phyloP scores from a whole-genome alignment of 441 rosid species.

The Bruguiera hainesii region DNA sequence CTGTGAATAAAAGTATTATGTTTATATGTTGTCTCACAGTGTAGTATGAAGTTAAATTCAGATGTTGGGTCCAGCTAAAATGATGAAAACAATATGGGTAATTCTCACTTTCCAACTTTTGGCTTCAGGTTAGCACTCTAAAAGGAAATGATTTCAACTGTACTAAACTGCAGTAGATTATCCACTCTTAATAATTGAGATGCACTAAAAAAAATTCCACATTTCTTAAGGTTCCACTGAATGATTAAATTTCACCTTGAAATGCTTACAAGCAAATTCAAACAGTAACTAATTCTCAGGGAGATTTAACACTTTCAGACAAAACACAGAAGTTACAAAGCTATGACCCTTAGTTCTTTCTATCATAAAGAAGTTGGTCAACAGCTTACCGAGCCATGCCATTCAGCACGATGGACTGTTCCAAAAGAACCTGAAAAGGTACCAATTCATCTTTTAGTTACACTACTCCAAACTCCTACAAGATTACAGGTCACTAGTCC shows the following conservation, averaged over 20 bases:
- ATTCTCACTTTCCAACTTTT: too few species aligned
- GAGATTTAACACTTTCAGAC: too few species aligned
- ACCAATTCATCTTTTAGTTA: constrained; percentile 23
- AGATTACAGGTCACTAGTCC: constrained; percentile 10
- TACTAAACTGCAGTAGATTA: neutral
- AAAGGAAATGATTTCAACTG: neutral
- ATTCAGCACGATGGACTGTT: constrained; percentile 96
- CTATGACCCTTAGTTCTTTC: too few species aligned
- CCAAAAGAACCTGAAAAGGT: constrained; percentile 96
- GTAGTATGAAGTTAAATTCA: too few species aligned
- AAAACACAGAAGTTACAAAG: too few species aligned
- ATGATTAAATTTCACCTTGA: constrained; percentile 3
- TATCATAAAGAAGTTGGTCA: neutral
- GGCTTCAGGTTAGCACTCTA: too few species aligned
- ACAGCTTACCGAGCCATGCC: constrained; percentile 95
- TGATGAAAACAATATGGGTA: too few species aligned
- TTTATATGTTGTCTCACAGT: too few species aligned
- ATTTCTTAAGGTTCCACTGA: neutral
- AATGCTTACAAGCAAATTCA: constrained; percentile 2
- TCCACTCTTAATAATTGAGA: neutral
- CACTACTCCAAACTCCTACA: constrained; percentile 14
- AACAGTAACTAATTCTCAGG: too few species aligned
- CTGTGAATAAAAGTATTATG: too few species aligned
- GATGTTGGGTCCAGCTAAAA: too few species aligned
- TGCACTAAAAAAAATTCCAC: neutral